Conservation (phyloP, 2,329 filamentous ascomycete species). For the Fusarium humuli region DNA sequence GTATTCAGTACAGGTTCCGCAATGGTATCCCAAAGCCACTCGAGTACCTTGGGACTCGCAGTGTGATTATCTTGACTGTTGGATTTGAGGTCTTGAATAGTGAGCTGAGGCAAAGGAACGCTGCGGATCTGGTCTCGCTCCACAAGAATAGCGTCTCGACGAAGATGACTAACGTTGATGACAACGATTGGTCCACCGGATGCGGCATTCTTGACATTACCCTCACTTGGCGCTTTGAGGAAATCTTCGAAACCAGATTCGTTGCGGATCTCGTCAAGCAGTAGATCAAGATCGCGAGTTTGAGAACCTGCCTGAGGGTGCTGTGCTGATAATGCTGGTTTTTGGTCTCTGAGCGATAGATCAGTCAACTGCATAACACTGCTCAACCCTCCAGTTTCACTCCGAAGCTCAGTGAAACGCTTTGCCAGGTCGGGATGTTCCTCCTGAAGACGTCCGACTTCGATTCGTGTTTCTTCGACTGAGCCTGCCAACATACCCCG, state of each 20-base stretch:
- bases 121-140: neutral
- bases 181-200: fast-evolving
- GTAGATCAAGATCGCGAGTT: neutral
- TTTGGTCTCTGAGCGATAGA: neutral
- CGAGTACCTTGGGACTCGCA: neutral
- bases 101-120: neutral
- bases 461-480: neutral
- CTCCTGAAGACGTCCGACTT: neutral
- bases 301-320: neutral
- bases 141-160: neutral
- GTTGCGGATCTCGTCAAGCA: neutral
- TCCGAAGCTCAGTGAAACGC: neutral
- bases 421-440: neutral
- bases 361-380: no score
- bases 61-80: neutral
- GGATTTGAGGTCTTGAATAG: neutral
- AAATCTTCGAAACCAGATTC: neutral
- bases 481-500: neutral
- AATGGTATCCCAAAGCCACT: neutral
- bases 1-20: neutral
- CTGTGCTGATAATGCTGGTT: neutral
- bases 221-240: neutral
- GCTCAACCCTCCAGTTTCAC: fast-evolving
- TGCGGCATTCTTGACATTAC: fast-evolving
- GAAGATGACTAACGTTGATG: neutral